These are phyloP conservation scores for Trichomonascaceae sp. DNA, from an alignment of 1,139 yeast genomes.

Conservation along the genomic window DNA sequence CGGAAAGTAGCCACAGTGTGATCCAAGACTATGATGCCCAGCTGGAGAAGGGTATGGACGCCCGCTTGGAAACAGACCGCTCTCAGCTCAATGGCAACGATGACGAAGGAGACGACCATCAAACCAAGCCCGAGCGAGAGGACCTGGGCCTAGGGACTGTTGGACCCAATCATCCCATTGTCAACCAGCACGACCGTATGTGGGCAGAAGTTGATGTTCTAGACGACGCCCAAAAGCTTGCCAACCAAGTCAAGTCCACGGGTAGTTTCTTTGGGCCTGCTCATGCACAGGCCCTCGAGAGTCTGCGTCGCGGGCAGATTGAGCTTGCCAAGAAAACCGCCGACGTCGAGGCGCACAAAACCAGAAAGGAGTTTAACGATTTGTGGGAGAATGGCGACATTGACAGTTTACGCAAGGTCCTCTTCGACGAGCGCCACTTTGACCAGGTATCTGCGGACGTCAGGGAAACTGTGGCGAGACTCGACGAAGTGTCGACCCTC, in stretches of 20 bases:
- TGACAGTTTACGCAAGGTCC: constrained; percentile 23
- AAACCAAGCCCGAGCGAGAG: not conserved
- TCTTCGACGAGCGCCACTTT: constrained; percentile 34
- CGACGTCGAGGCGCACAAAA: constrained; percentile 19
- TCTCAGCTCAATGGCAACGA: too few relatives aligned
- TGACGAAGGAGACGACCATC: not conserved
- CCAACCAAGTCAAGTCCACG: constrained; percentile 38
- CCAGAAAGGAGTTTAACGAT: constrained; percentile 14
- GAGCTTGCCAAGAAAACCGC: constrained; percentile 45
- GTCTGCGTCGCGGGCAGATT: constrained; percentile 48
- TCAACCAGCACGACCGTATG: constrained; percentile 45
- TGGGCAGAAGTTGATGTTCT: constrained; percentile 86
- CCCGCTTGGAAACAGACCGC: too few relatives aligned
- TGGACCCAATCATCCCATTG: too few relatives aligned
- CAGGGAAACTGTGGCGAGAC: constrained; percentile 28
- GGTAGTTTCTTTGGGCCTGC: constrained; percentile 51
- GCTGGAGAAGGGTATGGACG: too few relatives aligned
- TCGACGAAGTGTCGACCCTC: constrained; percentile 30
- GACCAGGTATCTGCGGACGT: constrained; percentile 29
- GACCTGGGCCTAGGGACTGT: too few relatives aligned
- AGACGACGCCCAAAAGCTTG: constrained; percentile 64
- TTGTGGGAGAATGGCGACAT: constrained; percentile 25
- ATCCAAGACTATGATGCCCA: too few relatives aligned
- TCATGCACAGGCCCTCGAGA: constrained; percentile 43
- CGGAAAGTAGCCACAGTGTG: too few relatives aligned